These are phyloP conservation scores for Gossypium aridum DNA, from an alignment of 441 rosid genomes.

Conservation along the genomic window DNA sequence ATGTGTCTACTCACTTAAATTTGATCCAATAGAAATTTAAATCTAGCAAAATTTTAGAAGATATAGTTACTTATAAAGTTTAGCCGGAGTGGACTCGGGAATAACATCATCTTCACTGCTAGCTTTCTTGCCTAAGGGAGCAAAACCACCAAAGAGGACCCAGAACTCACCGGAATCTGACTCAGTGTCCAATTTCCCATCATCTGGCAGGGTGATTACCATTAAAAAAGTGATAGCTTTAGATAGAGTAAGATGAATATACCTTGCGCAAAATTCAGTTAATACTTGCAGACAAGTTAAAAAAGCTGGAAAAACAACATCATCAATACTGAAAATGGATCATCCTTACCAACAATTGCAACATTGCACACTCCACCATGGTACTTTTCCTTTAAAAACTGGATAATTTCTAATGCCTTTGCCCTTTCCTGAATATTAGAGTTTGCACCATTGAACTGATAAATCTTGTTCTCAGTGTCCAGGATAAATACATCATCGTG, in stretches of 20 bases:
- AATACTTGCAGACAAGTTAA: neutral
- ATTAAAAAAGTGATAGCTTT: neutral
- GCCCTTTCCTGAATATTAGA: conserved; percentile 98
- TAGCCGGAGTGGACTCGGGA: conserved; percentile 68
- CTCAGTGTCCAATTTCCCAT: conserved; percentile 94
- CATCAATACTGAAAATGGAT: too few relatives aligned
- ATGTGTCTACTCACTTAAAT: neutral
- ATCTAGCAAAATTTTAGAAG: conserved; percentile 9
- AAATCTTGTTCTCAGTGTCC: conserved; percentile 76
- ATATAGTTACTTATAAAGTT: conserved; percentile 57
- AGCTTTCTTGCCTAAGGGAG: conserved; percentile 92
- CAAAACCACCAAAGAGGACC: conserved; percentile 99
- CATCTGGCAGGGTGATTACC: conserved; percentile 45
- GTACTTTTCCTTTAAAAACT: conserved; percentile 89
- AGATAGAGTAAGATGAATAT: neutral
- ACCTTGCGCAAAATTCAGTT: neutral
- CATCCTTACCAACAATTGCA: conserved; percentile 92
- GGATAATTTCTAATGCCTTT: conserved; percentile 98
- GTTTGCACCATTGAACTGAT: conserved; percentile 96
- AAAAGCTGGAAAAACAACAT: conserved; percentile 4
- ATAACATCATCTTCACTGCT: conserved; percentile 67
- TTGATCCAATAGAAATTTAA: neutral
- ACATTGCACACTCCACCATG: conserved; percentile 74
- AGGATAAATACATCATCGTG: conserved; percentile 98
- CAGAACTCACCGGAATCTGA: conserved; percentile 99